phyloP scores from a whole-genome alignment of 176 grass and related monocot species.

The Oryza australiensis region DNA sequence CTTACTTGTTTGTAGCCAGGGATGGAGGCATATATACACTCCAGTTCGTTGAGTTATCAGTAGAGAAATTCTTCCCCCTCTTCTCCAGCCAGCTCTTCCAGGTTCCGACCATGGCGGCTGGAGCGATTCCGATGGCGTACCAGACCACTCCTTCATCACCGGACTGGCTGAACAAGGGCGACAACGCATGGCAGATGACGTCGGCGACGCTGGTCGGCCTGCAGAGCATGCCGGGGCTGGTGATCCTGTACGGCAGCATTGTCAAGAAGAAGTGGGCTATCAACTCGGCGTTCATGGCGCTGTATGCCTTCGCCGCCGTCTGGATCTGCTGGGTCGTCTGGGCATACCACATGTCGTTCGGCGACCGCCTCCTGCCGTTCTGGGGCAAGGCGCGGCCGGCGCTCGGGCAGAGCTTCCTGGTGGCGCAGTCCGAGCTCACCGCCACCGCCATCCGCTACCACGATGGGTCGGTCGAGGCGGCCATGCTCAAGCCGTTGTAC shows the following conservation, averaged over 20 bases:
- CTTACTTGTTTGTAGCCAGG: background rate
- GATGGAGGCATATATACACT: slow-evolving; percentile 3
- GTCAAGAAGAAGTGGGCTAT: slow-evolving; percentile 91
- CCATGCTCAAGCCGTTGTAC: slow-evolving; percentile 45
- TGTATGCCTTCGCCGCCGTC: slow-evolving; percentile 73
- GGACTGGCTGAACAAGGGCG: slow-evolving; percentile 68
- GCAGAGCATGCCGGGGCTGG: slow-evolving; percentile 67
- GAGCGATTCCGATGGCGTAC: slow-evolving; percentile 36
- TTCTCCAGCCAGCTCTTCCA: background rate
- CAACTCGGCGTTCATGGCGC: slow-evolving; percentile 79
- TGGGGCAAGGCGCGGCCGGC: slow-evolving; percentile 55
- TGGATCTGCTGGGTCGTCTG: slow-evolving; percentile 65
- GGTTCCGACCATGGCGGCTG: background rate
- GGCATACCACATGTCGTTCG: slow-evolving; percentile 67
- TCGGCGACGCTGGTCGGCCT: slow-evolving; percentile 55
- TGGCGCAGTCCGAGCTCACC: slow-evolving; percentile 43
- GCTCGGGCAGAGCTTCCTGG: slow-evolving; percentile 51
- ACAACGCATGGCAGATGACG: slow-evolving; percentile 66
- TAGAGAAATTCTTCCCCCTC: background rate
- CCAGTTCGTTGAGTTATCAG: background rate
- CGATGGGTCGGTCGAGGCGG: slow-evolving; percentile 1
- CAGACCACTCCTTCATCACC: slow-evolving; percentile 34
- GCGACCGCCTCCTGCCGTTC: slow-evolving; percentile 65
- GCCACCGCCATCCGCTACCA: slow-evolving; percentile 33
- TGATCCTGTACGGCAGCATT: slow-evolving; percentile 78